These are phyloP conservation scores for Ustilago tritici DNA, from an alignment of 1,284 basidiomycete species.

Conservation along the genomic window DNA sequence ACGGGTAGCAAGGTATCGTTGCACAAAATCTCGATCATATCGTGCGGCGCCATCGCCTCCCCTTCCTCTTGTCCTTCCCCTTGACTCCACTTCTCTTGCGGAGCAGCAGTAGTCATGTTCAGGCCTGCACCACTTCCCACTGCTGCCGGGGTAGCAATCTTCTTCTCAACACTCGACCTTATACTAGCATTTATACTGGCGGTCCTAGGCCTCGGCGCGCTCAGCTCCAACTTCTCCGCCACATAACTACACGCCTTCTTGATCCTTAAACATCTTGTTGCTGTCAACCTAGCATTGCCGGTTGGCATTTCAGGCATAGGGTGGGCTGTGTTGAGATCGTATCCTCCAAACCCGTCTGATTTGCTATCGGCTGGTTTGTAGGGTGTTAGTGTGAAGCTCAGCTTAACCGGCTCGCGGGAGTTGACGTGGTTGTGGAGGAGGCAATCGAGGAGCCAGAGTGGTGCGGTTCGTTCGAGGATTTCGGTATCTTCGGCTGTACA, in stretches of 20 bases:
- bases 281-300: slow-evolving; percentile 86
- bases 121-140: slow-evolving; percentile 6
- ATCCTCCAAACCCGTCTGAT: slow-evolving; percentile 47
- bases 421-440: slow-evolving; percentile 73
- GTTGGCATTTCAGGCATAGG: slow-evolving; percentile 68
- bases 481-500: slow-evolving; percentile 77
- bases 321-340: slow-evolving; percentile 17
- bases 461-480: slow-evolving; percentile 81
- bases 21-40: slow-evolving; percentile 87
- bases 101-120: slow-evolving; percentile 35
- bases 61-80: not conserved
- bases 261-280: slow-evolving; percentile 84
- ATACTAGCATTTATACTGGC: slow-evolving; percentile 46
- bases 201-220: slow-evolving; percentile 21
- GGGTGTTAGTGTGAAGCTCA: slow-evolving; percentile 86
- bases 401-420: slow-evolving; percentile 43
- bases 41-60: slow-evolving; percentile 74
- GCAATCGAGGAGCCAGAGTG: slow-evolving; percentile 89
- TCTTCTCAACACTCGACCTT: slow-evolving; percentile 32
- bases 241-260: slow-evolving; percentile 87
- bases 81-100: not conserved
- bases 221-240: slow-evolving; percentile 84
- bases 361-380: slow-evolving; percentile 69
- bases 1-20: slow-evolving; percentile 82
- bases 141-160: not conserved